Percentiles rank a stretch among this genome's conserved stretches.
Conservation (phyloP, 768 basidiomycete species). For the Leccinum obscurum region DNA sequence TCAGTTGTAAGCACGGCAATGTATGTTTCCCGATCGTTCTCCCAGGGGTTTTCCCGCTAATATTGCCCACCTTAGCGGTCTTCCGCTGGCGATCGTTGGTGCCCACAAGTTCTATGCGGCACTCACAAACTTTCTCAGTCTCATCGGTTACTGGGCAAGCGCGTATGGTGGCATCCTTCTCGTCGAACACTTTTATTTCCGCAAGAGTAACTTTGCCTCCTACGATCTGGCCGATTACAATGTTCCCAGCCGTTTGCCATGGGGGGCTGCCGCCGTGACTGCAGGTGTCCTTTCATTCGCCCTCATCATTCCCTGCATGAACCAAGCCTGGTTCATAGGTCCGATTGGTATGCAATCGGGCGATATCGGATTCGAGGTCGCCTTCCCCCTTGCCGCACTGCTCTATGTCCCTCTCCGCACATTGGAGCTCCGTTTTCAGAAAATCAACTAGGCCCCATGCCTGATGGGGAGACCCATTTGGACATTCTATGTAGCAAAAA, state of each 20-base stretch:
- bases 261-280: constrained; percentile 59
- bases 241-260: constrained; percentile 50
- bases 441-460: constrained; percentile 17
- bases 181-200: constrained; percentile 67
- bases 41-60: constrained; percentile 5
- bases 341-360: constrained; percentile 65
- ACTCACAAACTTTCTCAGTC: constrained; percentile 64
- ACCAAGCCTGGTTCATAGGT: constrained; percentile 69
- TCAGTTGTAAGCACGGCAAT: constrained; percentile 64
- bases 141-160: constrained; percentile 66
- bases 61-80: constrained; percentile 41
- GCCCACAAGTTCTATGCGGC: constrained; percentile 62
- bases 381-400: constrained; percentile 46
- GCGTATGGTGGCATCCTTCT: constrained; percentile 61
- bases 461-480: neutral
- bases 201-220: constrained; percentile 43
- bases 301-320: constrained; percentile 65
- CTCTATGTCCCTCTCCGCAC: constrained; percentile 57
- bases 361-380: constrained; percentile 71
- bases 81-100: constrained; percentile 72
- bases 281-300: constrained; percentile 53
- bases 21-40: constrained; percentile 40
- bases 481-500: constrained; percentile 13
- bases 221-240: constrained; percentile 59
- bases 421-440: constrained; percentile 43